Evolutionary conservation across 306 rosid species (phyloP), one percentile per base, ranked within the genome.

Genomic region (Mimosa bimucronata): DNA sequence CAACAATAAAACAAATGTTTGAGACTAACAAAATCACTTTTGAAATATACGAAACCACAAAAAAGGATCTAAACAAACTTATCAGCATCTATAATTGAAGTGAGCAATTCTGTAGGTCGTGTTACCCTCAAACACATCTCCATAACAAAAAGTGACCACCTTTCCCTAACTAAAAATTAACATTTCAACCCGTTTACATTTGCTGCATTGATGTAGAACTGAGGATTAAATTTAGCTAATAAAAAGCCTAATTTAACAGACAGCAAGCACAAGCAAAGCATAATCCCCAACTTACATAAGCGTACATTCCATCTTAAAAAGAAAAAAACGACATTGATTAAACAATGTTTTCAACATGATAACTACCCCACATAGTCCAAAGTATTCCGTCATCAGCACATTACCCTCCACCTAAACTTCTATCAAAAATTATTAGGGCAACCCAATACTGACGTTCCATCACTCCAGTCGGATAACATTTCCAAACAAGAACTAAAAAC

Each of bases 401-500:
- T 74, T 66, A 38, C 46, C 52, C 6, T 34, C 68, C 38, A 21
- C 44, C 55, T 15, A 2, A 11, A n/a, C 25, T 31, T 30, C 7
- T 6, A 42, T 25, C 6, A 4, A 3, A 30, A 69, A 69, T 41
- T 69, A 72, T 46, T 18, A 72, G 15, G 58, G 40, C 9, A 26
- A 31, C 18, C 34, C 26, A 67, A 74, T n/a, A 30, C 9, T 62
- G 77, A 79, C 41, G 73, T 73, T 73, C n/a, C 31, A 13, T 30
- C 44, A 44, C 34, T 77, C 78, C 14, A 58, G 78, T 21, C 21
- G 67, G 71, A 73, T 73, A 70, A 73, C 34, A 58, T 13, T 37
- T 15, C 30, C 30, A 69, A 14, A 40, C 45, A 38, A 16, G 42
- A 64, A 14, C 9, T 15, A 30, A 12, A 66, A 65, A 16, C 69